Base-by-base conservation (phyloP, 768 basidiomycete species). In the Psilocybe subaeruginosa region DNA sequence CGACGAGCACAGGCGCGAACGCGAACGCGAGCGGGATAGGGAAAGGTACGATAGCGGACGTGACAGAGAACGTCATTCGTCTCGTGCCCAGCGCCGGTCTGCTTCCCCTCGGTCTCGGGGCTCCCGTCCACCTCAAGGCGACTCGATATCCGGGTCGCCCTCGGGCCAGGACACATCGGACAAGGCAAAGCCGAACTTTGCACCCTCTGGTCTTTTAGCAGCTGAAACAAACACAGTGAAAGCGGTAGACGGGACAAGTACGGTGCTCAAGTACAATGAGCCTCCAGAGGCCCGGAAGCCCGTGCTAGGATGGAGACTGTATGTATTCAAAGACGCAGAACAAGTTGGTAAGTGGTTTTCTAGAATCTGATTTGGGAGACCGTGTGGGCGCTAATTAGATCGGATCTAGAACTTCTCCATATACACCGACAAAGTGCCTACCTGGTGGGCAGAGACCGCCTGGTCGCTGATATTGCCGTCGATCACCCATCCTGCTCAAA, bases 401-500 rank as follows among this genome's bases (percentile, higher is more conserved):
- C 11, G 41, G 47, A n/a, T 35, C 49, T 64, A 98, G 97, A 97
- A 64, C 76, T 97, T 63, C 82, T 98, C 59, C 95, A 98, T 70
- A 93, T 99, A 33, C 87, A 96, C 67, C 82, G 90, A 47, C 97
- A 99, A 75, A 97, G 95, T 63, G 93, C 93, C 62, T 99, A 99
- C 72, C 84, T 99, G 6, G 82, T 97, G 59, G 97, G 97, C 2
- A 80, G 97, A 67, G 97, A 99, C 69, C 86, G 86, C 29, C 79
- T 91, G 19, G 94, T 97, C 30, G 83, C 90, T 64, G 91, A 92
- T 66, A 94, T 99, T 64, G 82, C 91, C 14, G 78, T 98, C 45
- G 95, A 97, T 61, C 97, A 99, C 71, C 97, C 97, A 2, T 99
- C 97, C 5, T 95, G 94, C 65, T 99, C 97, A 0, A 99, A 99